phyloP scores from a whole-genome alignment of 2,329 filamentous ascomycete species.

The Thielaviopsis punctulata region DNA sequence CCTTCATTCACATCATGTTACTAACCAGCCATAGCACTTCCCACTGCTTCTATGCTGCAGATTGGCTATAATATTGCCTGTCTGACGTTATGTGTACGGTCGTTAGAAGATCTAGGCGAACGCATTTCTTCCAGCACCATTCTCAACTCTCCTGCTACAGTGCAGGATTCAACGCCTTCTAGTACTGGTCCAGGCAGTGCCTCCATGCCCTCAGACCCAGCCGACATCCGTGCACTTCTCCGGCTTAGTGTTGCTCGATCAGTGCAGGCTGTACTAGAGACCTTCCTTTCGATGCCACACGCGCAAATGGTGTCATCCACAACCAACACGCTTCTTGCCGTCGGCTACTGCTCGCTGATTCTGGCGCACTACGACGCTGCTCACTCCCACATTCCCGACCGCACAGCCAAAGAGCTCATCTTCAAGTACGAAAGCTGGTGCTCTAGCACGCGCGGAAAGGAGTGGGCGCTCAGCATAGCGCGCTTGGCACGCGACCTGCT shows the following conservation, averaged over 20 bases:
- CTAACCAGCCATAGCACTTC: conserved; percentile 3
- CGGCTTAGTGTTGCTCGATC: conserved; percentile 9
- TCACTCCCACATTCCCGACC: conserved; percentile 8
- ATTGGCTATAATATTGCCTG: conserved; percentile 12
- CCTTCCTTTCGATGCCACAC: conserved; percentile 10
- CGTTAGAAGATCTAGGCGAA: conserved; percentile 10
- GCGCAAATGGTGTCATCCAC: conserved; percentile 10
- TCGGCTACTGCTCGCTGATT: conserved; percentile 11
- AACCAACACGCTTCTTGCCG: conserved; percentile 9
- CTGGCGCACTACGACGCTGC: conserved; percentile 11
- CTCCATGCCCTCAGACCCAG: background rate
- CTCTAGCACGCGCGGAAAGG: conserved; percentile 9
- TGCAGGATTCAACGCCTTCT: conserved; percentile 5
- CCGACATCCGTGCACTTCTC: conserved; percentile 3
- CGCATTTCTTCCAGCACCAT: conserved; percentile 9
- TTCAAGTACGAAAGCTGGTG: conserved; percentile 11
- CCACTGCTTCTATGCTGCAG: conserved; percentile 10
- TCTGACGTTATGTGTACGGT: conserved; percentile 10
- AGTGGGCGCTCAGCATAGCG: conserved; percentile 10
- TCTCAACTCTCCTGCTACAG: background rate
- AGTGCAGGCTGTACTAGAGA: conserved; percentile 8
- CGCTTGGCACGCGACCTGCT: conserved; percentile 10
- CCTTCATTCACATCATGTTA: background rate
- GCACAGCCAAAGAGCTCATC: conserved; percentile 7
- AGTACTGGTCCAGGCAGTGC: conserved; percentile 4